Percentiles rank a stretch among this genome's conserved stretches.
Conservation (phyloP, 2,329 filamentous ascomycete genomes). For the Teratosphaeria viscida region DNA sequence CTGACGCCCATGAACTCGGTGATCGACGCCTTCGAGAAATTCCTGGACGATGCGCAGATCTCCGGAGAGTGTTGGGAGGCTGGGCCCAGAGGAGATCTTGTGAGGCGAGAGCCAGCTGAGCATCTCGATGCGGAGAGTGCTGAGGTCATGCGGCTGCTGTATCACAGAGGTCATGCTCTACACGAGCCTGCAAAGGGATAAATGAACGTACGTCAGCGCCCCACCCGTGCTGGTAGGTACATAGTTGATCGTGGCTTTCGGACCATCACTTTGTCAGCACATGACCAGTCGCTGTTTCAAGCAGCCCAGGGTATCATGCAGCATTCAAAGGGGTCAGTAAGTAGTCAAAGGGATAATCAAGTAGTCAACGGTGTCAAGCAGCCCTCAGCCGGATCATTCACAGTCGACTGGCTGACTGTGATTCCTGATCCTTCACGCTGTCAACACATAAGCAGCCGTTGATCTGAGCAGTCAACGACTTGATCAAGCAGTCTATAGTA, state of each 20-base stretch:
- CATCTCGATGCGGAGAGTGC: constrained; percentile 24
- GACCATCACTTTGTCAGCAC: too few relatives aligned
- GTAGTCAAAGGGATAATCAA: too few relatives aligned
- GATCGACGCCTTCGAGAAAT: constrained; percentile 30
- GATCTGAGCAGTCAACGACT: background rate
- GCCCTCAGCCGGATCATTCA: too few relatives aligned
- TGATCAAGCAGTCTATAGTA: background rate
- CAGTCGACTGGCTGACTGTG: too few relatives aligned
- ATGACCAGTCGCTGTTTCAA: too few relatives aligned
- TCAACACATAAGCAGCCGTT: too few relatives aligned
- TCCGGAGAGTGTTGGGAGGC: constrained; percentile 34
- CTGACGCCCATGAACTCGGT: constrained; percentile 31
- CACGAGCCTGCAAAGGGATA: constrained; percentile 8
- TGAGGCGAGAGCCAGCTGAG: constrained; percentile 18
- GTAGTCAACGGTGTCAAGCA: too few relatives aligned
- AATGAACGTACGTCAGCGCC: background rate
- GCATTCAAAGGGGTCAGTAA: too few relatives aligned
- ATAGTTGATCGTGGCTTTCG: too few relatives aligned
- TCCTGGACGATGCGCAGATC: constrained; percentile 25
- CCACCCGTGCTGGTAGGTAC: background rate
- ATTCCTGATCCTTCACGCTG: too few relatives aligned
- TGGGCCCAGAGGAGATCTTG: constrained; percentile 27
- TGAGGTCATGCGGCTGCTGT: constrained; percentile 12
- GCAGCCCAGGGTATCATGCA: too few relatives aligned
- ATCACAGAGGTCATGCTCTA: constrained; percentile 13